Base-by-base conservation (phyloP, 768 basidiomycete species). In the Tulasnella sp. region DNA sequence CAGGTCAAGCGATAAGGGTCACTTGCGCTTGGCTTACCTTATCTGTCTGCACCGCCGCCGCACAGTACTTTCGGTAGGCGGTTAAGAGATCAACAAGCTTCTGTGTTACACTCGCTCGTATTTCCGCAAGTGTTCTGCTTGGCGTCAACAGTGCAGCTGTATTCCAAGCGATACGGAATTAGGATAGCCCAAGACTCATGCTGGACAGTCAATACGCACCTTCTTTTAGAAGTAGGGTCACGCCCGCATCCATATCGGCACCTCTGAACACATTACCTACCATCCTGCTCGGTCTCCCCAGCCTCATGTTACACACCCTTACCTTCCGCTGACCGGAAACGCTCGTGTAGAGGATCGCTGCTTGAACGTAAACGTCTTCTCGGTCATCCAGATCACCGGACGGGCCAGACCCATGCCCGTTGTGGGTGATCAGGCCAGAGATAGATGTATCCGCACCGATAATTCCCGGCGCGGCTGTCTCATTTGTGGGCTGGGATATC, bases 231-330 rank as follows among this genome's bases (percentile, higher is more conserved):
- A 91, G 70, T 68, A 85, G 75, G 44, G 81, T 78, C 22, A 93
- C 75, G 1, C 84, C 80, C 2, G 88, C 79, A 64, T 98, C 93
- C 74, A 92, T 77, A 71, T 99, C 96, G 11, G 91, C 92, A 70
- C 75, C 89, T 52, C 86, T 81, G 73, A 93, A 99, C 10, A 98
- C 83, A 68, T 86, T 92, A 8, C 83, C 89, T n/a, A 92, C 89
- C 63, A 98, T 72, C 41, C 83, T 78, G 2, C 82, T 85, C 1
- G 90, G 46, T 27, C 44, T 82, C 48, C 82, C 83, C 59, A 97
- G 69, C 0, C 85, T 86, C n/a, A 97, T 72, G 65, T 99, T 99
- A 67, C 84, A 78, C 27, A 83, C 81, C 55, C 96, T 75, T 31
- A 97, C 92, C 59, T 90, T 76, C 43, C 96, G 78, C 66, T 87